These are phyloP conservation scores for Sindora glabra DNA, from an alignment of 306 rosid genomes.

Conservation along the genomic window DNA sequence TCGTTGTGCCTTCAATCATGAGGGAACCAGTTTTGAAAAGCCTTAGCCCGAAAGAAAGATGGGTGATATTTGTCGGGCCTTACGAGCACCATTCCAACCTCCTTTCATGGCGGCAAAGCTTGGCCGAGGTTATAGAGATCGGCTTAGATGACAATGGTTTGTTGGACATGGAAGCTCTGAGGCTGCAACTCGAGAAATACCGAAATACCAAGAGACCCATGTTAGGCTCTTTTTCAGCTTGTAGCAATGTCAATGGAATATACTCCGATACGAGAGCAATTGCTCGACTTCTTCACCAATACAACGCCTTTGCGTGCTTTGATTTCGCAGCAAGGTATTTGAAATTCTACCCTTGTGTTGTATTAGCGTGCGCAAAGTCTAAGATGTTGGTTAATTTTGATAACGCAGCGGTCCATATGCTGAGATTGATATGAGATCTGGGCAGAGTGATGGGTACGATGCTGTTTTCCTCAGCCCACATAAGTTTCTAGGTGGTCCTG, in stretches of 20 bases:
- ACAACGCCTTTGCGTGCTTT: constrained; percentile 63
- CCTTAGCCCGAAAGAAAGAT: constrained; percentile 40
- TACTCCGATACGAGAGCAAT: constrained; percentile 52
- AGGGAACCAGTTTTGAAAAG: constrained; percentile 35
- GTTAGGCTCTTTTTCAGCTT: constrained; percentile 82
- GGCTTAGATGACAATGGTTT: constrained; percentile 52
- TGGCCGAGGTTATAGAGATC: constrained; percentile 73
- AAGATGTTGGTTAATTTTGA: no score
- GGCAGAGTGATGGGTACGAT: constrained; percentile 58
- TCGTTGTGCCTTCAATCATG: constrained; percentile 49
- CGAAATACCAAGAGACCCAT: constrained; percentile 44
- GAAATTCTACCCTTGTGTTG: neutral
- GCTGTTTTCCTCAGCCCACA: constrained; percentile 66
- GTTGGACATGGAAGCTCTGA: constrained; percentile 45
- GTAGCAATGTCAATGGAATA: constrained; percentile 86
- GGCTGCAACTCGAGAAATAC: constrained; percentile 33
- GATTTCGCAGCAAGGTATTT: constrained; percentile 81
- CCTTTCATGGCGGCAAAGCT: constrained; percentile 79
- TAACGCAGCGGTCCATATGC: constrained; percentile 76
- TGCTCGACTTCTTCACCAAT: constrained; percentile 62
- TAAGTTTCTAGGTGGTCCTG: constrained; percentile 82
- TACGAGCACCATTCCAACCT: constrained; percentile 83
- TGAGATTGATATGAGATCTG: constrained; percentile 53
- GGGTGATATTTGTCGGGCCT: constrained; percentile 87
- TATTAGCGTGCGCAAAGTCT: no score